Evolutionary conservation across 768 basidiomycete species (phyloP).

Genomic region (Panaeolus cyanescens): DNA sequence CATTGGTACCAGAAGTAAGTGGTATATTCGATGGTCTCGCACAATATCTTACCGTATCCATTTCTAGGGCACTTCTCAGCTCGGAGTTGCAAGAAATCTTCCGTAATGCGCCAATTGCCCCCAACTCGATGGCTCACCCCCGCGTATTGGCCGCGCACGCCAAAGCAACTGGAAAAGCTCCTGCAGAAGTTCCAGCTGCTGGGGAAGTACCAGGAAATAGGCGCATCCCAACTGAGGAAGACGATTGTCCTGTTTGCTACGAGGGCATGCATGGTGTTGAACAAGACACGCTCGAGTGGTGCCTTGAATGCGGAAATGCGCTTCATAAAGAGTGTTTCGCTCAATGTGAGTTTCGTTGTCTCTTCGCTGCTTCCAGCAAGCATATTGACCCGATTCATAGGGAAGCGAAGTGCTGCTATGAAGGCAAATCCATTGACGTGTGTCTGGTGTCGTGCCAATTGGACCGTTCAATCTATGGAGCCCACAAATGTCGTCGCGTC

Average conservation of each 20-base stretch:
- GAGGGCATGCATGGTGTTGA: conserved; percentile 57
- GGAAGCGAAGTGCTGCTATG: conserved; percentile 30
- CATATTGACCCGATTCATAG: conserved; percentile 16
- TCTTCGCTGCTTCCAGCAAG: neutral
- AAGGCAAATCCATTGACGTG: conserved; percentile 57
- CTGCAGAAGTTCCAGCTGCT: conserved; percentile 15
- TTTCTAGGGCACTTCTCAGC: conserved; percentile 59
- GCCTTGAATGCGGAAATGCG: conserved; percentile 66
- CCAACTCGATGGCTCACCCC: conserved; percentile 56
- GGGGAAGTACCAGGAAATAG: conserved; percentile 25
- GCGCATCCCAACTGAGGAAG: conserved; percentile 60
- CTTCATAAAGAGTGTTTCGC: conserved; percentile 74
- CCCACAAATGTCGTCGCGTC: conserved; percentile 8
- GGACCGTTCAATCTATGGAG: conserved; percentile 37
- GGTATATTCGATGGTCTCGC: neutral
- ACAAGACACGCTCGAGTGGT: conserved; percentile 54
- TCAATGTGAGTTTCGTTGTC: conserved; percentile 54
- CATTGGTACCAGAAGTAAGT: conserved; percentile 75
- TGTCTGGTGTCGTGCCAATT: conserved; percentile 73
- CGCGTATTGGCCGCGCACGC: conserved; percentile 62
- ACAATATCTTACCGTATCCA: neutral
- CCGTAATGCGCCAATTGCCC: conserved; percentile 62
- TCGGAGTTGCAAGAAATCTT: conserved; percentile 70
- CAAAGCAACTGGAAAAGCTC: conserved; percentile 50
- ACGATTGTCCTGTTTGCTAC: conserved; percentile 80